Evolutionary conservation across 1,284 basidiomycete species (phyloP), one percentile per base, ranked within the genome.

Genomic region (Heliocybe sulcata): DNA sequence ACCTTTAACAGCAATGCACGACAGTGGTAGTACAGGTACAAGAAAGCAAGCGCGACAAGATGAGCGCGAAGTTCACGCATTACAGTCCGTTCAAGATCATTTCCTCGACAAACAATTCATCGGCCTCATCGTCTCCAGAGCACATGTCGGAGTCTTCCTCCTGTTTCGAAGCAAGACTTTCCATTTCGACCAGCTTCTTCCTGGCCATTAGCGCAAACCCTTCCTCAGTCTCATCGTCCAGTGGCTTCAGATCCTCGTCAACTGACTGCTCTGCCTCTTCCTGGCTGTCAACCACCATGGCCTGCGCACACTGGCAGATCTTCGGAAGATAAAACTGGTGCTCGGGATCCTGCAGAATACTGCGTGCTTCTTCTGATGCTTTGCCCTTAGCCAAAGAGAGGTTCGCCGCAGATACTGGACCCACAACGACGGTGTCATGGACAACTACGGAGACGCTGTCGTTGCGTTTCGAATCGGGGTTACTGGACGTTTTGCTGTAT

Each of bases 301-400:
- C 54, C 33, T 60, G 58, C 49, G 63, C 66, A 60, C 87, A 90
- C 51, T 74, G 67, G 61, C 87, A 90, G n/a, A 89, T 52, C 11
- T 69, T 65, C 0, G 61, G 57, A 31, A 88, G 66, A 29, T 65
- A 69, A 54, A 74, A 72, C 1, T 76, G 72, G 23, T 74, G 76
- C 14, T 61, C 63, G 2, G 68, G 58, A 56, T 87, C 77, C 53
- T 69, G 71, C 53, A 90, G 71, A 29, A 80, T 66, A 19, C 67
- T 63, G 27, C 79, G 68, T 0, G 87, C 85, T 20, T 75, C 70
- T 63, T 86, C 82, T 1, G 86, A 77, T 2, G 80, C 85, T 45
- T 83, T 74, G 25, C 82, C 83, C 62, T 83, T 87, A 1, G 85
- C 82, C 25, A 87, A 71, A 3, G 75, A 73, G 26, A 75, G 67